Evolutionary conservation across 371 early-diverging fungal species (phyloP).

Genomic region (Rhizopus delemar): DNA sequence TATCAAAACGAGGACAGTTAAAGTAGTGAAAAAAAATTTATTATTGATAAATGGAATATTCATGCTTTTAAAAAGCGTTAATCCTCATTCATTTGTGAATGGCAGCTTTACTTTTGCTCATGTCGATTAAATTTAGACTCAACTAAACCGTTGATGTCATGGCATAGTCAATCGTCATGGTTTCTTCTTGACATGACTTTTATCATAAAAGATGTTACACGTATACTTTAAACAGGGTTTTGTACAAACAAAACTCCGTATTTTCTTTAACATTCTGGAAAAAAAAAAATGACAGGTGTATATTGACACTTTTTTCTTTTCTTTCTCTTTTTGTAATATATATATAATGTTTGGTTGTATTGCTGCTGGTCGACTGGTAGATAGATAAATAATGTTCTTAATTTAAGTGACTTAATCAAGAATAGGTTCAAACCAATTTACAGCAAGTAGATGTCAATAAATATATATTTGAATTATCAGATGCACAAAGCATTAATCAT

Average conservation of each 20-base stretch:
- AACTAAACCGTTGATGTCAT: too few species aligned
- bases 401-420: background rate
- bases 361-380: constrained; percentile 81
- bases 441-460: constrained; percentile 85
- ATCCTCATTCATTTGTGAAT: too few species aligned
- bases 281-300: background rate
- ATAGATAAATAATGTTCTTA: background rate
- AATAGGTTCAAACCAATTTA: constrained; percentile 86
- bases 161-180: too few species aligned
- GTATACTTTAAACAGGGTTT: background rate
- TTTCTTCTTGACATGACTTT: too few species aligned
- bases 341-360: constrained; percentile 88
- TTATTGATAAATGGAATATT: too few species aligned
- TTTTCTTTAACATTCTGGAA: background rate
- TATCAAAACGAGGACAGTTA: too few species aligned
- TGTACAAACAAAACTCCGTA: background rate
- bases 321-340: background rate
- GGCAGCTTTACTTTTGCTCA: too few species aligned
- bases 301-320: background rate
- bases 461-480: constrained; percentile 78
- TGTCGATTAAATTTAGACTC: too few species aligned
- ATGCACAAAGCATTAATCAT: constrained; percentile 86
- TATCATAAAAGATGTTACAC: too few species aligned
- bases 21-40: too few species aligned
- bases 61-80: too few species aligned